Evolutionary conservation across 192 early-diverging fungal genomes (phyloP).

Genomic region (Endogone sp.): DNA sequence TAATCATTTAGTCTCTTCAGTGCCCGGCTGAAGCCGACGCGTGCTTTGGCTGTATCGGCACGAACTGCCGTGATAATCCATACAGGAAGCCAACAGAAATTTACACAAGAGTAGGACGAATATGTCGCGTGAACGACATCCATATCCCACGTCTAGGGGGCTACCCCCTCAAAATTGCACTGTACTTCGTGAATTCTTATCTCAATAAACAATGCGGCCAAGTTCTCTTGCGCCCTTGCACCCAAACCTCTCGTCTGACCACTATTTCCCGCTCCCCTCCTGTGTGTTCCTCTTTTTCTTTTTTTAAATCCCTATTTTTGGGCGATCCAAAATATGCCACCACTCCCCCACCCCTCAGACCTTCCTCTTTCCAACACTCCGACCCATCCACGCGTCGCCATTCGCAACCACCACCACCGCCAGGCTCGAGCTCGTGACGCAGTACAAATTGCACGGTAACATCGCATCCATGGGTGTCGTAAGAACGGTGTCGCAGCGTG

Average conservation of each 20-base stretch:
- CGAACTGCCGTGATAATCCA: background rate
- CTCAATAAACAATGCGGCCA: background rate
- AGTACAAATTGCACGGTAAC: conserved; percentile 65
- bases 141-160: background rate
- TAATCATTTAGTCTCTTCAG: conserved; percentile 7
- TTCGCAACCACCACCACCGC: conserved; percentile 33
- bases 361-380: conserved; percentile 26
- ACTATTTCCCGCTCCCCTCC: conserved; percentile 16
- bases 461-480: conserved; percentile 70
- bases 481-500: conserved; percentile 56
- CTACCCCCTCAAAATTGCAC: background rate
- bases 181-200: background rate
- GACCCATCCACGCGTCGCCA: conserved; percentile 9
- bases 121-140: background rate
- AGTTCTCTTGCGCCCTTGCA: background rate
- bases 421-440: conserved; percentile 56
- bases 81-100: background rate
- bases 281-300: background rate
- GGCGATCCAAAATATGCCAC: background rate
- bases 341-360: conserved; percentile 1
- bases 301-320: background rate
- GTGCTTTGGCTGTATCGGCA: background rate
- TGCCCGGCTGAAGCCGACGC: background rate
- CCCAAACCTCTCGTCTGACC: background rate
- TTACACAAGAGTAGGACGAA: background rate